Base-by-base conservation (phyloP, 2,329 filamentous ascomycete genomes). In the Dactylonectria estremocensis region DNA sequence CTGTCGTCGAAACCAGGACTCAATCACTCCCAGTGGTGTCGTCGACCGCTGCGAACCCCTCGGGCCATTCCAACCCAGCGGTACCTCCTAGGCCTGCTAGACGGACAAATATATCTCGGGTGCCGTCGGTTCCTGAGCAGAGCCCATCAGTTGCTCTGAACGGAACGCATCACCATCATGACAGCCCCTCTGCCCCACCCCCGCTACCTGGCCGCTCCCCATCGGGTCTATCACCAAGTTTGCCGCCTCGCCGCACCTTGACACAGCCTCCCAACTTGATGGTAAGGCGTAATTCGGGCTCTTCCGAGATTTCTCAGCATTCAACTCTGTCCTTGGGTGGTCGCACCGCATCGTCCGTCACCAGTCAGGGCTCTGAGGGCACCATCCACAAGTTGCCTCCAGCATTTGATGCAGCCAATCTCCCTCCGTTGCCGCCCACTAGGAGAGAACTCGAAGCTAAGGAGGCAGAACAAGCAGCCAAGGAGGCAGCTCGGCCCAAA, bases 381-480 rank as follows among this genome's bases (percentile, higher is more conserved):
- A 69, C 78, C 4, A 72, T 80, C 14, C 83, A 88, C 67, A 89
- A 85, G 60, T 77, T 91, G 22, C 88, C 90, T 3, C 89, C 89
- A 2, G 77, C 85, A 0, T 83, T 88, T 54, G 88, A 89, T 59
- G 83, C 86, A 37, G 82, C 87, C n/a, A 87, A 84, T 56, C 80
- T 91, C 11, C 89, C 89, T 0, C 84, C 86, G 11, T 77, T 91
- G 40, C 89, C 89, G 0, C 89, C 88, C 0, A 84, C 86, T 1
- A 84, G 82, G 68, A 83, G 85, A 48, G 89, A 90, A 64, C 79
- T 82, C 2, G 89, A 91, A 74, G 55, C 50, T 37, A 52, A 63
- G 20, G 40, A 61, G 55, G 37, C 57, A 43, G 46, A 50, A 18
- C 50, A 56, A 40, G 56, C 72, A 18, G 59, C 78, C n/a, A 67